Evolutionary conservation across 2,329 filamentous ascomycete genomes (phyloP).

Genomic region (Trichoderma koningii): DNA sequence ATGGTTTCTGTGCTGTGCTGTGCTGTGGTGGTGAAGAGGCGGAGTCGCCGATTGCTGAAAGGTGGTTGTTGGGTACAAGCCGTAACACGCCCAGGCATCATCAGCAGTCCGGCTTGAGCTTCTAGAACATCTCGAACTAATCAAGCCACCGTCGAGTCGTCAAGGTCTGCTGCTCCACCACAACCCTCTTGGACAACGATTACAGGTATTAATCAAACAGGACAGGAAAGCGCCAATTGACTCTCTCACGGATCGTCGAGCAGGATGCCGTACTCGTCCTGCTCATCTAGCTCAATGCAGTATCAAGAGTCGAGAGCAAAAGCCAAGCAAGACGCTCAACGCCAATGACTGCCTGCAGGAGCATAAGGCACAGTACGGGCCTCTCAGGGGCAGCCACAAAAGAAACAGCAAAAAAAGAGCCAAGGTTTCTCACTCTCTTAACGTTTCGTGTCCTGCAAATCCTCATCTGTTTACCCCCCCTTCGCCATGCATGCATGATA

Average conservation of each 20-base stretch:
- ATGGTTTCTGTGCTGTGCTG: not conserved
- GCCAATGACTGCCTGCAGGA: too few relatives aligned
- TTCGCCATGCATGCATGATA: not conserved
- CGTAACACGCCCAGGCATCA: too few relatives aligned
- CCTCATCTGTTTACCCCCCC: not conserved
- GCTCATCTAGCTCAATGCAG: not conserved
- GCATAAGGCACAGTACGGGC: not conserved
- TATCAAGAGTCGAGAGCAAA: slow-evolving; percentile 1
- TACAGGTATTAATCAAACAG: too few relatives aligned
- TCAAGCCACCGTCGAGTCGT: too few relatives aligned
- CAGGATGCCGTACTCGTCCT: not conserved
- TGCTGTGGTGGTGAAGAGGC: not conserved
- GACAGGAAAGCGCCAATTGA: not conserved
- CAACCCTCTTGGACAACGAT: too few relatives aligned
- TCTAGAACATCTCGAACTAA: too few relatives aligned
- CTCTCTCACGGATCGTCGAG: not conserved
- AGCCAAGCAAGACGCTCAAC: too few relatives aligned
- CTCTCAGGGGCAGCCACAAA: not conserved
- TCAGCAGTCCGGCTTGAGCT: too few relatives aligned
- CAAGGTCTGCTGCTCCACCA: too few relatives aligned
- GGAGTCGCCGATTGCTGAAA: not conserved
- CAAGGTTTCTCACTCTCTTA: too few relatives aligned
- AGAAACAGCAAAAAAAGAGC: too few relatives aligned
- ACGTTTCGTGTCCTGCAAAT: not conserved
- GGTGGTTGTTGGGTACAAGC: too few relatives aligned